phyloP scores from a whole-genome alignment of 1,139 yeast species.

The Hyphopichia buzzinii region DNA sequence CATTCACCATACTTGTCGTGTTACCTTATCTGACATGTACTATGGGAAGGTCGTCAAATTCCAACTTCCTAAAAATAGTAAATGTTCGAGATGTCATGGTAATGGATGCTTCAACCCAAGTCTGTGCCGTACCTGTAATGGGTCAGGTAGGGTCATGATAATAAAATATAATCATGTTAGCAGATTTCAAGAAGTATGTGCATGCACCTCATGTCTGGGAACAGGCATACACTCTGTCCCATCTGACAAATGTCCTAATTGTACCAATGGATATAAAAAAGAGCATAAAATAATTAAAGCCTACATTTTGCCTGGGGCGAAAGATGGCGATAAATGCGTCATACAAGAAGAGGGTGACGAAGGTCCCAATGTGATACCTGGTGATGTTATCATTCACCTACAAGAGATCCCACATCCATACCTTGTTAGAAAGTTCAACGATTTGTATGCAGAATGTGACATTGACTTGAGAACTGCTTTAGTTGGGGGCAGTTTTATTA shows the following conservation, averaged over 20 bases:
- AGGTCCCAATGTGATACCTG: slow-evolving; percentile 57
- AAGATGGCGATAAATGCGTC: slow-evolving; percentile 49
- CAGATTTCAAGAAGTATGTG: slow-evolving; percentile 32
- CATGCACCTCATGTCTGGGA: slow-evolving; percentile 37
- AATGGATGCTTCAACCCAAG: slow-evolving; percentile 36
- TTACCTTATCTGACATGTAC: slow-evolving; percentile 35
- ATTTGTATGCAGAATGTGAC: slow-evolving; percentile 44
- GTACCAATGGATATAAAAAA: slow-evolving; percentile 35
- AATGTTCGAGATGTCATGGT: slow-evolving; percentile 36
- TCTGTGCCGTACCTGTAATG: slow-evolving; percentile 36
- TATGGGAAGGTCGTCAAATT: slow-evolving; percentile 40
- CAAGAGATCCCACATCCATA: slow-evolving; percentile 32
- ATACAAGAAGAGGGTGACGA: slow-evolving; percentile 64
- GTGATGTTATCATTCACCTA: slow-evolving; percentile 57
- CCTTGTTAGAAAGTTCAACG: slow-evolving; percentile 50
- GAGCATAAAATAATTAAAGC: slow-evolving; percentile 53
- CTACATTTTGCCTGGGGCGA: slow-evolving; percentile 51
- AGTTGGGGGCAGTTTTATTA: slow-evolving; percentile 49
- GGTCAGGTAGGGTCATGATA: slow-evolving; percentile 36
- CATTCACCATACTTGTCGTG: slow-evolving; percentile 41
- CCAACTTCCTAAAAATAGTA: slow-evolving; percentile 37
- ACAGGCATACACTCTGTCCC: slow-evolving; percentile 28
- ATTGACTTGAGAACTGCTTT: slow-evolving; percentile 54
- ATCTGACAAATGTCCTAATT: slow-evolving; percentile 25
- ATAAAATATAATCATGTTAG: slow-evolving; percentile 33